phyloP scores from a whole-genome alignment of 257 asterid genomes.

The Solanum pennellii region DNA sequence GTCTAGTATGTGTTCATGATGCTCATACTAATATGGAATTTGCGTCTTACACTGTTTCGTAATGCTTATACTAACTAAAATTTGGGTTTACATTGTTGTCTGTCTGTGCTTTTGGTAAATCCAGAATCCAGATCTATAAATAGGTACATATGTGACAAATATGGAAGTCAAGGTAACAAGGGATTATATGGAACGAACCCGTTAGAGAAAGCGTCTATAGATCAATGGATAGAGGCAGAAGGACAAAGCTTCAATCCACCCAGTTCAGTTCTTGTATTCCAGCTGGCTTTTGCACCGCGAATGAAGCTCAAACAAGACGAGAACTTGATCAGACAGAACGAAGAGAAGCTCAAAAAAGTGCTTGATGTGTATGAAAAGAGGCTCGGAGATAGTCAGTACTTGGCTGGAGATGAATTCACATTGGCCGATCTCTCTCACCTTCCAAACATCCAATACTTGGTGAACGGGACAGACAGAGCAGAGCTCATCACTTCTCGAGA shows the following conservation, averaged over 20 bases:
- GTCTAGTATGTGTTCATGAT: background rate
- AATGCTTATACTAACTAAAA: background rate
- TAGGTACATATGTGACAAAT: conserved; percentile 60
- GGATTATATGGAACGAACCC: conserved; percentile 43
- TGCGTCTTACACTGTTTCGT: background rate
- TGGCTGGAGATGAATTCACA: conserved; percentile 74
- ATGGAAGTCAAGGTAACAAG: conserved; percentile 49
- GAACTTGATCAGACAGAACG: conserved; percentile 46
- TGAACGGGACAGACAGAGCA: conserved; percentile 23
- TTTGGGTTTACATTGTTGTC: background rate
- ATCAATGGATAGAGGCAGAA: conserved; percentile 78
- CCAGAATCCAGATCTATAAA: conserved; percentile 65
- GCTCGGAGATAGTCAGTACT: conserved; percentile 57
- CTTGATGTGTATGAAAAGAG: conserved; percentile 76
- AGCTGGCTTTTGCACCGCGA: conserved; percentile 55
- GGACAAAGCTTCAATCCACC: conserved; percentile 68
- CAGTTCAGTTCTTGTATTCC: conserved; percentile 50
- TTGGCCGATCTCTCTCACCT: conserved; percentile 81
- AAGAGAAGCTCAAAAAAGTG: conserved; percentile 58
- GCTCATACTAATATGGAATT: background rate
- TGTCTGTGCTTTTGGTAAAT: background rate
- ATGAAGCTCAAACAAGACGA: conserved; percentile 75
- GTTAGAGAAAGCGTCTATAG: conserved; percentile 68
- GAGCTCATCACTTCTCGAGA: conserved; percentile 48
- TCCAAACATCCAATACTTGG: conserved; percentile 47